A percentile compares a stretch with the other conserved stretches of the same genome.
Conservation (phyloP, 1,284 basidiomycete genomes). For the Malassezia japonica region DNA sequence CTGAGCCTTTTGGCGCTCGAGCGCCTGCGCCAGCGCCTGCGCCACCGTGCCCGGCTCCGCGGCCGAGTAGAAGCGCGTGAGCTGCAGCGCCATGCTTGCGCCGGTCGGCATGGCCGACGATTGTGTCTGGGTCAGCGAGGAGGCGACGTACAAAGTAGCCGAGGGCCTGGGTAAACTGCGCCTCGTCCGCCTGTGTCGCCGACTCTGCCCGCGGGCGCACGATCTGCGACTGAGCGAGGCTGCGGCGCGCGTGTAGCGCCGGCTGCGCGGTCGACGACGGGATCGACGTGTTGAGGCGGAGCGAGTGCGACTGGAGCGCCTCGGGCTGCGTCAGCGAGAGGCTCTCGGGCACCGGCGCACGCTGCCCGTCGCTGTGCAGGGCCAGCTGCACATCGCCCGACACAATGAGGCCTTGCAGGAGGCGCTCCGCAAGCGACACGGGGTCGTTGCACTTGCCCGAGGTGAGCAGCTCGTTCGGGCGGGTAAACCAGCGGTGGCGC, state of each 20-base stretch:
- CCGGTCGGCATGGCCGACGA: slow-evolving; percentile 9
- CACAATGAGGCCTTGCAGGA: slow-evolving; percentile 42
- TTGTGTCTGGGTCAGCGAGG: slow-evolving; percentile 3
- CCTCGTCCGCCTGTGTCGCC: slow-evolving; percentile 11
- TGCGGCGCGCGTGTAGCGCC: slow-evolving; percentile 16
- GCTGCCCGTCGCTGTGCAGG: slow-evolving; percentile 41
- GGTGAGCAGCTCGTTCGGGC: slow-evolving; percentile 33
- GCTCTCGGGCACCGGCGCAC: slow-evolving; percentile 39
- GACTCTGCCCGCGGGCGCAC: neutral
- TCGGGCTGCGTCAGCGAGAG: slow-evolving; percentile 46
- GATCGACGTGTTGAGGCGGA: slow-evolving; percentile 18
- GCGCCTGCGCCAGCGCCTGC: slow-evolving; percentile 17
- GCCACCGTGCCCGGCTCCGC: slow-evolving; percentile 23
- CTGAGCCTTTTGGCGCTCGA: slow-evolving; percentile 27
- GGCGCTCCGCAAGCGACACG: slow-evolving; percentile 42
- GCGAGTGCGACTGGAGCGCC: slow-evolving; percentile 26
- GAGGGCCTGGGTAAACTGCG: slow-evolving; percentile 37
- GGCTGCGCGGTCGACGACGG: slow-evolving; percentile 34
- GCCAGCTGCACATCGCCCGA: slow-evolving; percentile 41
- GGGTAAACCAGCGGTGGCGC: slow-evolving; percentile 43
- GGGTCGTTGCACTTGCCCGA: slow-evolving; percentile 42
- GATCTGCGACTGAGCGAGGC: slow-evolving; percentile 17
- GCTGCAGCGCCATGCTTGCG: slow-evolving; percentile 32
- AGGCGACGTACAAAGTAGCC: slow-evolving; percentile 21
- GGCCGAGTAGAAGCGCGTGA: slow-evolving; percentile 42